A percentile compares a stretch with the other conserved stretches of the same genome.
These are phyloP conservation scores for Candida glucosophila DNA, from an alignment of 1,139 yeast genomes.

Conservation along the genomic window DNA sequence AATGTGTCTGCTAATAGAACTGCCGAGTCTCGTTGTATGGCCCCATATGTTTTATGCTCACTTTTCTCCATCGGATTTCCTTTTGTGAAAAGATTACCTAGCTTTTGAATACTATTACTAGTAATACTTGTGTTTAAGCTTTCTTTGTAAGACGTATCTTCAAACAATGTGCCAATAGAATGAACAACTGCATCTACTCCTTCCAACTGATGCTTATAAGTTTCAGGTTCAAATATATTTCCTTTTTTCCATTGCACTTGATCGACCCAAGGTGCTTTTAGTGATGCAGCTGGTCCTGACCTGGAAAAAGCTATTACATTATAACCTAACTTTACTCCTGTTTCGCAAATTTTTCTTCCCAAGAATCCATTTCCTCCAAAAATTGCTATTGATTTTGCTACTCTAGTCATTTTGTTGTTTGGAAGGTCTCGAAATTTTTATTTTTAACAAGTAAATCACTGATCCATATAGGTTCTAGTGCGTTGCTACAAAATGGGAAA, in stretches of 20 bases:
- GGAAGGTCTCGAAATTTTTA: too few relatives aligned
- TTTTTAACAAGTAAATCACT: too few relatives aligned
- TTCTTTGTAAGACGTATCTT: slow-evolving; percentile 57
- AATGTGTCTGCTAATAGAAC: slow-evolving; percentile 52
- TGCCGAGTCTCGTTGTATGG: slow-evolving; percentile 66
- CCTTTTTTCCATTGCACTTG: slow-evolving; percentile 65
- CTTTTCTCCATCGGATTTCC: slow-evolving; percentile 49
- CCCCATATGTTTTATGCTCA: slow-evolving; percentile 43
- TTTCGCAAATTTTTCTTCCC: slow-evolving; percentile 64
- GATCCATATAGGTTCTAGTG: too few relatives aligned
- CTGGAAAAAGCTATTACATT: slow-evolving; percentile 55
- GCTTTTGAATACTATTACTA: slow-evolving; percentile 20
- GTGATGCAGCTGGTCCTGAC: slow-evolving; percentile 49
- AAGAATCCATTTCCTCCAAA: slow-evolving; percentile 87
- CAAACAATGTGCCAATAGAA: slow-evolving; percentile 67
- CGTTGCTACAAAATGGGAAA: too few relatives aligned
- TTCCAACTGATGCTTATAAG: slow-evolving; percentile 40
- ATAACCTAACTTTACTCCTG: slow-evolving; percentile 56
- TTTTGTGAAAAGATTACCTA: slow-evolving; percentile 22
- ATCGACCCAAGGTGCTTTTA: slow-evolving; percentile 35
- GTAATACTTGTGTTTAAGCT: slow-evolving; percentile 35
- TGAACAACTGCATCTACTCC: slow-evolving; percentile 69
- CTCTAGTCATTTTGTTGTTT: too few relatives aligned
- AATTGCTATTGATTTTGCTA: slow-evolving; percentile 49
- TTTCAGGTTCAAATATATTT: slow-evolving; percentile 55